Evolutionary conservation across 2,329 filamentous ascomycete genomes (phyloP).

Genomic region (Emmonsia crescens): DNA sequence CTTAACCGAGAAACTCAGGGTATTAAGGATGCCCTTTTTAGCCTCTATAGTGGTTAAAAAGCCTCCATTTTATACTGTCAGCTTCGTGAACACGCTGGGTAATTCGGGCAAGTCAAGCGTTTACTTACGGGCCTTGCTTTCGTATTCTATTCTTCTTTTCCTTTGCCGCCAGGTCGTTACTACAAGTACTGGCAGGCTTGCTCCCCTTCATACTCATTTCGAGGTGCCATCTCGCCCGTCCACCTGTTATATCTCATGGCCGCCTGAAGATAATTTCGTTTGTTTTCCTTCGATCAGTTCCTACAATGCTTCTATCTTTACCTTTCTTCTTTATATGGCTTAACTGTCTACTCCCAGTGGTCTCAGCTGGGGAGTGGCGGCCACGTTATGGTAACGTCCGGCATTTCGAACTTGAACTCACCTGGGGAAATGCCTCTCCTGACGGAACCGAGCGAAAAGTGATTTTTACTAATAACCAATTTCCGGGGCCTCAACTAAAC

Average conservation of each 20-base stretch:
- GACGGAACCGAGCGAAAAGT: slow-evolving; percentile 14
- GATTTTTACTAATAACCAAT: slow-evolving; percentile 13
- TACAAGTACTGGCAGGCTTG: neutral
- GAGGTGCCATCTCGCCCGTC: neutral
- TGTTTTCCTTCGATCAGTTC: neutral
- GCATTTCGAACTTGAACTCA: slow-evolving; percentile 5
- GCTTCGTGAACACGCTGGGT: too few species aligned
- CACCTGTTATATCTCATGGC: neutral
- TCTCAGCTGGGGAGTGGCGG: neutral
- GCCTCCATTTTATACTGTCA: too few species aligned
- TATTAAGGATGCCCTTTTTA: too few species aligned
- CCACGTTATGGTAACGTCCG: neutral
- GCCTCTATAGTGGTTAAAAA: too few species aligned
- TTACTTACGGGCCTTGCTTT: neutral
- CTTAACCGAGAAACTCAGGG: too few species aligned
- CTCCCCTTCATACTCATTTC: neutral
- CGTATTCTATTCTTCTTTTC: neutral
- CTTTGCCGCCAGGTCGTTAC: neutral
- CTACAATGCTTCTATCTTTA: neutral
- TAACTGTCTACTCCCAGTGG: neutral
- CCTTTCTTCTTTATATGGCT: neutral
- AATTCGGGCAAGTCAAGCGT: too few species aligned
- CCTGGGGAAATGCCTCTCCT: slow-evolving; percentile 13
- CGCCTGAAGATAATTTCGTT: neutral
- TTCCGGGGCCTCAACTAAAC: slow-evolving; percentile 15